Base-by-base conservation (phyloP, 225 moss, liverwort and hornwort species). In the Polytrichum formosum region DNA sequence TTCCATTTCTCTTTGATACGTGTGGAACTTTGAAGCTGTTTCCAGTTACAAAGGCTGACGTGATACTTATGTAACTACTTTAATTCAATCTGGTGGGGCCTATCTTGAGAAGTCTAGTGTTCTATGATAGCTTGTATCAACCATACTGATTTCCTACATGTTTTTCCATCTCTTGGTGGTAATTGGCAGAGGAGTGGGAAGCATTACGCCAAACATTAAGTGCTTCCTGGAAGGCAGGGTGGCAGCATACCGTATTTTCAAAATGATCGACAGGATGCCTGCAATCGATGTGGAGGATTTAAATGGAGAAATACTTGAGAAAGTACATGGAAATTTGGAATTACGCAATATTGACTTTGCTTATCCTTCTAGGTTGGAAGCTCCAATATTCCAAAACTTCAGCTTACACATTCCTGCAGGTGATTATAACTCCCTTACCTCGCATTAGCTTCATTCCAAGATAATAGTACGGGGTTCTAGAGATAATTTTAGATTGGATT, bases 181-280 rank as follows among this genome's bases (percentile, higher is more conserved):
- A 63, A 63, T 13, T 73, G 68, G 71, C 83, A 92, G 94, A 81
- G 88, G 90, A 67, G 13, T 94, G 21, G 88, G 85, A 2, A 86
- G 83, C 69, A 81, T 86, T 22, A 77, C 90, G 31, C 80, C 88
- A 53, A 84, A 88, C 62, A 76, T 90, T 53, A 80, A 83, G 72
- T 77, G 87, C 67, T 85, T 94, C 59, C 26, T 75, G 63, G 76
- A 84, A 69, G 92, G 88, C 26, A 72, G 87, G 27, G 76, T 77
- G 26, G 83, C 87, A 70, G 92, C 88, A 1, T 79, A 72, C 77
- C 78, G 77, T 54, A 81, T 92, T 26, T 94, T 91, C 71, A 66
- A 88, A 69, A 71, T 91, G 68, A 90, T 91, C 60, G 75, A 83
- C 74, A 77, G 80, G 37, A 75, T 81, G 67, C 80, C 80, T 72